Evolutionary conservation across 73 alveolate species (phyloP).

Genomic region (Paramecium bursaria): DNA sequence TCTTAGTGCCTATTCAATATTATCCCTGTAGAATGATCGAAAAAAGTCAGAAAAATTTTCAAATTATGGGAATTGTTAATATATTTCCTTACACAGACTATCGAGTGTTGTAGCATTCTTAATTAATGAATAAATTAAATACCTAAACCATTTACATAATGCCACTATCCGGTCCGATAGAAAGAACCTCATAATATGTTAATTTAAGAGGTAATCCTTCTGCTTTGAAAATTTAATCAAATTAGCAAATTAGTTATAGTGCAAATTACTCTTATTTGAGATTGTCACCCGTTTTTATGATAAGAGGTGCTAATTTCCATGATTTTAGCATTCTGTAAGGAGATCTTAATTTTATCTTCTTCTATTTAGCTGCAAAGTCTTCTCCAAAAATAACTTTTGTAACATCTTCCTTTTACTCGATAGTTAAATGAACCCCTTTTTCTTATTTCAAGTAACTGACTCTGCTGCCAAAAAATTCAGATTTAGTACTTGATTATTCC

Average conservation of each 20-base stretch:
- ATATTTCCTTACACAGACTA: constrained; percentile 81
- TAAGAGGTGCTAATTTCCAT: constrained; percentile 62
- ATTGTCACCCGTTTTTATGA: constrained; percentile 77
- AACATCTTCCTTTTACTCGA: constrained; percentile 45
- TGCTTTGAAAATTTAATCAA: constrained; percentile 79
- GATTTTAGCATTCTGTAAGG: constrained; percentile 42
- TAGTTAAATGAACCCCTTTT: constrained; percentile 36
- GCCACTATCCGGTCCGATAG: constrained; percentile 92
- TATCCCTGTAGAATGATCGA: constrained; percentile 75
- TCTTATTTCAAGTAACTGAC: constrained; percentile 8
- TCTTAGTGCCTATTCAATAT: constrained; percentile 67
- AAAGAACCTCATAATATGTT: constrained; percentile 89
- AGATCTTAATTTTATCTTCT: constrained; percentile 49
- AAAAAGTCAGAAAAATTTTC: constrained; percentile 78
- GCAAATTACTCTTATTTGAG: constrained; percentile 81
- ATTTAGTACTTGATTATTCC: neutral
- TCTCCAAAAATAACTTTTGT: constrained; percentile 65
- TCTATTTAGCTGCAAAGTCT: constrained; percentile 12
- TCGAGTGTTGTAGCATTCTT: constrained; percentile 89
- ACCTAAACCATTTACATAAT: constrained; percentile 87
- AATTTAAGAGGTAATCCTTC: constrained; percentile 79
- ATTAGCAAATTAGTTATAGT: constrained; percentile 77
- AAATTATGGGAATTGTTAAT: constrained; percentile 58
- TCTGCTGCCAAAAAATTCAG: constrained; percentile 12
- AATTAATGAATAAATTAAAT: too few species aligned